Percentiles rank a stretch among this genome's conserved stretches.
Evolutionary conservation across 1,284 basidiomycete genomes (phyloP).

Genomic region (Exsudoporus floridanus): DNA sequence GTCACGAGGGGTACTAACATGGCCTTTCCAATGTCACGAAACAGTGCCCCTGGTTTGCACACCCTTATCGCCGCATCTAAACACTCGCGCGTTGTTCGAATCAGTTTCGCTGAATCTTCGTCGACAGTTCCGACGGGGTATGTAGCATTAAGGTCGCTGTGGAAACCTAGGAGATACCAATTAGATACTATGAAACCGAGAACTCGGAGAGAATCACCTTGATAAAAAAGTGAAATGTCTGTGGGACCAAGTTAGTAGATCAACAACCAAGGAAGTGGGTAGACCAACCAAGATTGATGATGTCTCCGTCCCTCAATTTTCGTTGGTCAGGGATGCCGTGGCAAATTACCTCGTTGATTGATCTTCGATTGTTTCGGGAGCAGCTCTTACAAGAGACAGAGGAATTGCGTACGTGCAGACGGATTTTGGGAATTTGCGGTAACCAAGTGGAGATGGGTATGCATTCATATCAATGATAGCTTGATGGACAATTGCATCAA

Average conservation of each 20-base stretch:
- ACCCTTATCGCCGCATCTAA: slow-evolving; percentile 86
- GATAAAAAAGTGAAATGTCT: slow-evolving; percentile 69
- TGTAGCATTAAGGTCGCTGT: slow-evolving; percentile 88
- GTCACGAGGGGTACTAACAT: slow-evolving; percentile 54
- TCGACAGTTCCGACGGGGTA: slow-evolving; percentile 88
- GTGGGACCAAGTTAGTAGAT: slow-evolving; percentile 13
- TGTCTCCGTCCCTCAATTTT: slow-evolving; percentile 86
- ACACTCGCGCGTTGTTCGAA: slow-evolving; percentile 76
- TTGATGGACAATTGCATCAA: slow-evolving; percentile 94
- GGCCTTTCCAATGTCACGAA: slow-evolving; percentile 78
- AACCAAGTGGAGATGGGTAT: slow-evolving; percentile 94
- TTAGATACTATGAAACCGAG: not conserved
- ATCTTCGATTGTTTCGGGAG: slow-evolving; percentile 44
- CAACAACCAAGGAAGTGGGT: not conserved
- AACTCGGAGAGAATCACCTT: slow-evolving; percentile 44
- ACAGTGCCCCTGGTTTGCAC: slow-evolving; percentile 87
- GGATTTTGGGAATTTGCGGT: slow-evolving; percentile 92
- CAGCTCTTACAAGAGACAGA: slow-evolving; percentile 1
- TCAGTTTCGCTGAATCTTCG: slow-evolving; percentile 78
- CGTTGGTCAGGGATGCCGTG: slow-evolving; percentile 94
- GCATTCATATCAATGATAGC: slow-evolving; percentile 89
- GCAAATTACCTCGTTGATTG: slow-evolving; percentile 95
- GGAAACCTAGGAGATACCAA: slow-evolving; percentile 58
- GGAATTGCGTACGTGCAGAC: slow-evolving; percentile 79
- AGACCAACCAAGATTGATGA: slow-evolving; percentile 79